A percentile compares a stretch with the other conserved stretches of the same genome.
Conservation (phyloP, 345 rosid species). For the Sisymbrium altissimum region DNA sequence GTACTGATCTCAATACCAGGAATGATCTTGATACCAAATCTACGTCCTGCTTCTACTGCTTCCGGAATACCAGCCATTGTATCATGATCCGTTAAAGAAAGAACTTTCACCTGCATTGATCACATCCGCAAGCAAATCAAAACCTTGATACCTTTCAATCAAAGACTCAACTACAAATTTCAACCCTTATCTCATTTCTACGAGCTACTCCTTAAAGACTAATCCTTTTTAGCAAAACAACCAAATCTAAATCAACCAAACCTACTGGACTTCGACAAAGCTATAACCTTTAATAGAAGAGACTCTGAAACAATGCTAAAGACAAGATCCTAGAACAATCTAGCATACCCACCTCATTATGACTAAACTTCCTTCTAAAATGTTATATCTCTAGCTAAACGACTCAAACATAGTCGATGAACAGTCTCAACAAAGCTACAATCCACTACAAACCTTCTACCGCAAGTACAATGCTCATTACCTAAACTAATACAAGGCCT, state of each 20-base stretch:
- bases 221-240: not conserved
- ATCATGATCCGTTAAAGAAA: conserved; percentile 94
- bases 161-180: not conserved
- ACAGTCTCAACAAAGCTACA: not conserved
- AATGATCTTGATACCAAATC: conserved; percentile 77
- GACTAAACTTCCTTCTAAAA: not conserved
- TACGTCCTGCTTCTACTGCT: conserved; percentile 78
- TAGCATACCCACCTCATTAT: not conserved
- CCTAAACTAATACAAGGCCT: not conserved
- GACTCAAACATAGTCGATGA: no score
- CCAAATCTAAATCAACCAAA: not conserved
- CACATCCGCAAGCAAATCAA: conserved; percentile 33
- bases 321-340: conserved; percentile 7
- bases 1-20: conserved; percentile 97
- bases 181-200: not conserved
- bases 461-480: not conserved
- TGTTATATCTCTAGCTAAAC: not conserved
- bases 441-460: not conserved
- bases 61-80: conserved; percentile 86
- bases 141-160: not conserved
- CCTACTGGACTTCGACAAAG: not conserved
- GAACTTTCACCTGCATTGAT: conserved; percentile 87
- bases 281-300: not conserved
- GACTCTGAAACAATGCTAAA: not conserved
- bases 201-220: not conserved